Evolutionary conservation across 2,329 filamentous ascomycete genomes (phyloP).

Genomic region (Pseudocercospora eumusae): DNA sequence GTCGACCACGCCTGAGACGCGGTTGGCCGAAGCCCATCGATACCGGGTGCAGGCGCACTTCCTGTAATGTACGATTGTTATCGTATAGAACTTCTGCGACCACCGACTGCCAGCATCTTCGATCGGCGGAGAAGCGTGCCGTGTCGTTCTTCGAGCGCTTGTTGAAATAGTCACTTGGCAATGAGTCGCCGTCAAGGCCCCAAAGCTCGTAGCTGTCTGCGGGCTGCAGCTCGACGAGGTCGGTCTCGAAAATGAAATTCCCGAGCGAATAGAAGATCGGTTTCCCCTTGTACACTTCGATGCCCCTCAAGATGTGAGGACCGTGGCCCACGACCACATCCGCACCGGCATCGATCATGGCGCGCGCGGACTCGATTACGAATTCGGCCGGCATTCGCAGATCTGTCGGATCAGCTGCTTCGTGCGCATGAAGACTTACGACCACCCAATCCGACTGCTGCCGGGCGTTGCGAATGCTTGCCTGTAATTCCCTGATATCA

Average conservation of each 20-base stretch:
- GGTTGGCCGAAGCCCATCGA: slow-evolving; percentile 1
- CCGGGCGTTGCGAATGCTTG: background rate
- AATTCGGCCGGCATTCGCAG: slow-evolving; percentile 5
- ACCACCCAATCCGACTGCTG: background rate
- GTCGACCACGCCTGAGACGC: background rate
- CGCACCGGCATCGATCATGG: slow-evolving; percentile 9
- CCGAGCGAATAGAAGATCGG: slow-evolving; percentile 1
- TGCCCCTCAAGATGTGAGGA: background rate
- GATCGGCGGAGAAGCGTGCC: background rate
- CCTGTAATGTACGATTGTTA: background rate
- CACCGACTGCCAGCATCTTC: background rate
- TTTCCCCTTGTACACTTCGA: background rate
- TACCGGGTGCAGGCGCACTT: slow-evolving; percentile 1
- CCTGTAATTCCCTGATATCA: background rate
- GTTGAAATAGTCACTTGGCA: slow-evolving; percentile 1
- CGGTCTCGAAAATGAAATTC: slow-evolving; percentile 1
- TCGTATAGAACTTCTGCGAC: background rate
- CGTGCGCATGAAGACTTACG: background rate
- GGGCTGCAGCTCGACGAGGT: background rate
- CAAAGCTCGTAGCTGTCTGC: background rate
- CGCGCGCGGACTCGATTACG: slow-evolving; percentile 2
- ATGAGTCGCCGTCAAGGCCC: background rate
- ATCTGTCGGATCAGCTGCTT: background rate
- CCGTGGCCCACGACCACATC: slow-evolving; percentile 9
- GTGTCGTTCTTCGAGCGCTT: background rate